A percentile compares a stretch with the other conserved stretches of the same genome.
phyloP scores from a whole-genome alignment of 192 early-diverging fungal genomes.

The Coemansia nantahalensis region DNA sequence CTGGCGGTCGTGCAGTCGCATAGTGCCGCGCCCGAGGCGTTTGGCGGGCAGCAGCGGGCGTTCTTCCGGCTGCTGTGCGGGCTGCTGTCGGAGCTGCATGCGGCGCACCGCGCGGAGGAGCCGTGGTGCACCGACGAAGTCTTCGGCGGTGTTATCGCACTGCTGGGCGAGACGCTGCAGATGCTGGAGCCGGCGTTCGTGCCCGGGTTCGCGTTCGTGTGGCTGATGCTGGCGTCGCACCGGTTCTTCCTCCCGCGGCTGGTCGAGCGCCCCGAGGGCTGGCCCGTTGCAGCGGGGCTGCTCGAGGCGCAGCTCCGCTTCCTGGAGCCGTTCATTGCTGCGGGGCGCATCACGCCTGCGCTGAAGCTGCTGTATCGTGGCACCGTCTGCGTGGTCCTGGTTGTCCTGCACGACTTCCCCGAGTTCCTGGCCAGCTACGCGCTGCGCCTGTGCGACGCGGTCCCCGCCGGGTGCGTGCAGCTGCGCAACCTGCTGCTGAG shows the following conservation, averaged over 20 bases:
- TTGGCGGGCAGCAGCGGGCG: conserved; percentile 75
- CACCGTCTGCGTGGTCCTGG: conserved; percentile 83
- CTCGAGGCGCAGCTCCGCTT: conserved; percentile 84
- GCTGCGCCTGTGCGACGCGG: conserved; percentile 87
- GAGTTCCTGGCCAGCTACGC: conserved; percentile 95
- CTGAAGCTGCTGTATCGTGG: conserved; percentile 85
- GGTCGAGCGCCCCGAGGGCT: conserved; percentile 70
- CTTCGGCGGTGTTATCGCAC: conserved; percentile 5
- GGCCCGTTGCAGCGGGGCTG: conserved; percentile 82
- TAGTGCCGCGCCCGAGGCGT: conserved; percentile 70
- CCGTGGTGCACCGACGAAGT: conserved; percentile 28
- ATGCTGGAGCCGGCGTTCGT: conserved; percentile 81
- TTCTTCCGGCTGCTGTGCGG: conserved; percentile 88
- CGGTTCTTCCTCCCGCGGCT: conserved; percentile 89
- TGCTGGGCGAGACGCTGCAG: conserved; percentile 64
- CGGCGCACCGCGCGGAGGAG: conserved; percentile 22
- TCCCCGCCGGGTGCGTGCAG: conserved; percentile 90
- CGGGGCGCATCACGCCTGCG: conserved; percentile 68
- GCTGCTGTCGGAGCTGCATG: conserved; percentile 72
- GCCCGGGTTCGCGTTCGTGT: conserved; percentile 92
- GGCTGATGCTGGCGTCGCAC: conserved; percentile 93
- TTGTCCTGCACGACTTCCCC: conserved; percentile 95
- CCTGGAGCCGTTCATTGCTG: conserved; percentile 77
- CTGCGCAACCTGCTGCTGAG: conserved; percentile 95
- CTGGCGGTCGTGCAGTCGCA: conserved; percentile 84